Evolutionary conservation across 2,329 filamentous ascomycete genomes (phyloP), one percentile per base, ranked within the genome.

Genomic region (Penicillium sp.): DNA sequence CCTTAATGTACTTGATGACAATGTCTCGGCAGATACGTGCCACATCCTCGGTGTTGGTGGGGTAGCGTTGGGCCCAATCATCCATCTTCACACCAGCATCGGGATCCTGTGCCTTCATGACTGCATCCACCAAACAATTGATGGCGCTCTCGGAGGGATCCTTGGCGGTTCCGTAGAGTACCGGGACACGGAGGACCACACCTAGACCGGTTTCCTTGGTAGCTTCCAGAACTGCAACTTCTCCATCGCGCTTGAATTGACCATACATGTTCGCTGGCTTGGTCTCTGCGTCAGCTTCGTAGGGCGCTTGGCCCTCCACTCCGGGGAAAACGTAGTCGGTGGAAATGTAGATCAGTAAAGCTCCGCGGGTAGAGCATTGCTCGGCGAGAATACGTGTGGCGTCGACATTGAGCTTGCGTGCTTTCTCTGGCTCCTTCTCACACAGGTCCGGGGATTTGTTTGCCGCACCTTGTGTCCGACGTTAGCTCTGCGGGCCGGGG

Each of bases 371-470:
- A 1, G 86, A 83, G 52, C 90, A 88, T n/a, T 86, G 80, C 42
- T 79, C 74, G 10, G 90, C 90, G 13, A 96, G 83, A 9, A 77
- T 76, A 48, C 80, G 78, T 47, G 90, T 89, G 2, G 91, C 89
- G 3, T 85, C 81, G 13, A 93, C 85, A 68, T 96, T 96, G 66
- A 96, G 80, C 19, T 82, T 82, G 58, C 83, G 84, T 3, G 91
- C 90, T 53, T 86, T 89, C 57, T 87, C 84, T 3, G 91, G 92
- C 71, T 96, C 86, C 62, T 85, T 83, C 66, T 92, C 89, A 69
- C 92, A 93, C 71, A 89, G 89, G 75, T 96, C 92, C 2, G 93
- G 92, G 68, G 89, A 96, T 60, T 91, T 87, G 74, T 96, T 93
- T 46, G 92, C 92, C 42, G 92, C 93, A 71, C 90, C 90, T 93